These are phyloP conservation scores for Plasmodium yoelii DNA, from an alignment of 169 alveolate genomes.

Conservation along the genomic window DNA sequence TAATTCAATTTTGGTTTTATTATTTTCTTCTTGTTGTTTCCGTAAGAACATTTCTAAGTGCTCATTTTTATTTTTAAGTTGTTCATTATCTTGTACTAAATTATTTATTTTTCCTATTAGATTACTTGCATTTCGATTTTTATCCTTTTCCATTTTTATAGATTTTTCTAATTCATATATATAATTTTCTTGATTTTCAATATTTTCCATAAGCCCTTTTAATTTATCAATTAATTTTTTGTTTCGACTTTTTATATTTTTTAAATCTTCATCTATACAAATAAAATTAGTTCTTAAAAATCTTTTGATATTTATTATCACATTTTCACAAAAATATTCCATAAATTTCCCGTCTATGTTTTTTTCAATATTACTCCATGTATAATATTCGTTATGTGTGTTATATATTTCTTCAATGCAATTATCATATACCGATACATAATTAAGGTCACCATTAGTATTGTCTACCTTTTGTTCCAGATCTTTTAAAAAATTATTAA, in stretches of 20 bases:
- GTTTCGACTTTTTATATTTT: slow-evolving; percentile 53
- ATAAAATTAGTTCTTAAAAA: slow-evolving; percentile 56
- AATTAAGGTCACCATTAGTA: slow-evolving; percentile 35
- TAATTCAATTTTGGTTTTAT: slow-evolving; percentile 53
- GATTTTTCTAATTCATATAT: slow-evolving; percentile 66
- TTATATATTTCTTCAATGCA: slow-evolving; percentile 66
- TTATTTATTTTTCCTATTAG: slow-evolving; percentile 58
- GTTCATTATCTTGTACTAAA: slow-evolving; percentile 42
- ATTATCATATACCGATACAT: slow-evolving; percentile 55
- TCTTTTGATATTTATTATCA: slow-evolving; percentile 60
- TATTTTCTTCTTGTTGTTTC: slow-evolving; percentile 64
- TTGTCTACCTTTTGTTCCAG: slow-evolving; percentile 11
- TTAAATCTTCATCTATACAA: slow-evolving; percentile 59
- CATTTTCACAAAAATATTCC: slow-evolving; percentile 60
- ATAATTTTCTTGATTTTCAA: slow-evolving; percentile 75
- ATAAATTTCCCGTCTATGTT: slow-evolving; percentile 50
- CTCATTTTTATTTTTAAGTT: slow-evolving; percentile 58
- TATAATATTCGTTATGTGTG: slow-evolving; percentile 39
- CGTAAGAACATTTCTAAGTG: slow-evolving; percentile 46
- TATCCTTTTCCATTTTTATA: slow-evolving; percentile 62
- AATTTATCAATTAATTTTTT: slow-evolving; percentile 73
- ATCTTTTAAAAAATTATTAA: slow-evolving; percentile 71
- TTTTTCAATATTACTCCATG: slow-evolving; percentile 42
- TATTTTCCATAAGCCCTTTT: slow-evolving; percentile 61
- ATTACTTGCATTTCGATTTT: slow-evolving; percentile 42